These are phyloP conservation scores for Penicillium sp. DNA, from an alignment of 2,329 filamentous ascomycete species.

Conservation along the genomic window DNA sequence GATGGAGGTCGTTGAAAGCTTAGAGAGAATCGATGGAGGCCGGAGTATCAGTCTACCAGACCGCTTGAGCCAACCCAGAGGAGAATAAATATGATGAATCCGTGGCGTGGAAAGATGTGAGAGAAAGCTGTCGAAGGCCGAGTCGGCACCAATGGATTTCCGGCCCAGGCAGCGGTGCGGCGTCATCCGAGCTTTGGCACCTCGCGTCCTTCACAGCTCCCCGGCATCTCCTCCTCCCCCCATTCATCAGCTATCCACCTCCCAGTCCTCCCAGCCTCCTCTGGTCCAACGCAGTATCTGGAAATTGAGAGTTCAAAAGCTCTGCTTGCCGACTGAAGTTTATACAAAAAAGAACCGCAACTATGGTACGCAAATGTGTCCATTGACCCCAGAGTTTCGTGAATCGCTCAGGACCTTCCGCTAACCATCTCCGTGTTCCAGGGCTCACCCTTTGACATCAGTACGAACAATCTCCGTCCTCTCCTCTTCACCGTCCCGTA, in stretches of 20 bases:
- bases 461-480: constrained; percentile 47
- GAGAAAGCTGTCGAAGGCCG: constrained; percentile 23
- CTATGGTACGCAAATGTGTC: constrained; percentile 19
- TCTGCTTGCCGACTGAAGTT: constrained; percentile 9
- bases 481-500: constrained; percentile 4
- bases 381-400: constrained; percentile 8
- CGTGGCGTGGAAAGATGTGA: constrained; percentile 16
- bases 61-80: too few species aligned
- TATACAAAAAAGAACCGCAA: constrained; percentile 13
- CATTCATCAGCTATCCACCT: constrained; percentile 14
- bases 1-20: background rate
- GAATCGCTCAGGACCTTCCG: constrained; percentile 18
- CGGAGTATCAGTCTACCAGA: background rate
- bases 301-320: constrained; percentile 11
- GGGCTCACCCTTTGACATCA: constrained; percentile 94
- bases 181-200: constrained; percentile 28
- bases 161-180: constrained; percentile 24
- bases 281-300: constrained; percentile 4
- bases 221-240: constrained; percentile 22
- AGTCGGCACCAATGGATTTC: constrained; percentile 11
- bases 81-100: background rate
- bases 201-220: constrained; percentile 27
- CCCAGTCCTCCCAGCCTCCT: constrained; percentile 8
- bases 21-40: background rate
- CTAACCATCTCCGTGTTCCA: constrained; percentile 43